Conservation (phyloP, 257 asterid species). For the Knoxia roxburghii region DNA sequence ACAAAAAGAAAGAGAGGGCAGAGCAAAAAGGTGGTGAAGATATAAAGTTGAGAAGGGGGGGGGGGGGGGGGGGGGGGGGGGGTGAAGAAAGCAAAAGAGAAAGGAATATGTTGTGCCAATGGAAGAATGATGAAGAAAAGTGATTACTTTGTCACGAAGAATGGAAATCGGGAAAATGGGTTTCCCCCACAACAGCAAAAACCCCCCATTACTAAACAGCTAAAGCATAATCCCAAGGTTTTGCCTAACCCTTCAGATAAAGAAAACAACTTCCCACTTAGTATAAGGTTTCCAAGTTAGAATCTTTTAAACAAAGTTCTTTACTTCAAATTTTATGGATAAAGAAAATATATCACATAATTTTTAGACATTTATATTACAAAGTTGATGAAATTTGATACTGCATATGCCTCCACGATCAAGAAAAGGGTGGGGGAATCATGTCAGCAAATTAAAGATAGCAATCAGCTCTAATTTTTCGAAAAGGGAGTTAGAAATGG, state of each 20-base stretch:
- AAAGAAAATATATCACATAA: no score
- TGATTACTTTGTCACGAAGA: slow-evolving; percentile 73
- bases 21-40: slow-evolving; percentile 12
- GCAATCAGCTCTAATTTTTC: neutral
- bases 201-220: no score
- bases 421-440: slow-evolving; percentile 12
- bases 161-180: neutral
- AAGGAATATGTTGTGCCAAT: slow-evolving; percentile 36
- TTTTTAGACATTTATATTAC: no score
- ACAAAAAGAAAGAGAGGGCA: slow-evolving; percentile 18
- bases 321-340: no score
- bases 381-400: no score
- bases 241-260: no score
- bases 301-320: no score
- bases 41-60: slow-evolving; percentile 25
- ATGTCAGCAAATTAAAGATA: slow-evolving; percentile 4
- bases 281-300: no score
- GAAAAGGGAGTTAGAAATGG: neutral
- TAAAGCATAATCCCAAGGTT: no score
- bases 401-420: slow-evolving; percentile 13
- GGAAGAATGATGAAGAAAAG: slow-evolving; percentile 28
- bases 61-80: no score
- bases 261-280: no score
- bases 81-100: slow-evolving; percentile 46
- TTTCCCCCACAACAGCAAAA: neutral